A percentile compares a stretch with the other conserved stretches of the same genome.
phyloP scores from a whole-genome alignment of 495 filamentous ascomycete genomes.

The Neurospora sp. region DNA sequence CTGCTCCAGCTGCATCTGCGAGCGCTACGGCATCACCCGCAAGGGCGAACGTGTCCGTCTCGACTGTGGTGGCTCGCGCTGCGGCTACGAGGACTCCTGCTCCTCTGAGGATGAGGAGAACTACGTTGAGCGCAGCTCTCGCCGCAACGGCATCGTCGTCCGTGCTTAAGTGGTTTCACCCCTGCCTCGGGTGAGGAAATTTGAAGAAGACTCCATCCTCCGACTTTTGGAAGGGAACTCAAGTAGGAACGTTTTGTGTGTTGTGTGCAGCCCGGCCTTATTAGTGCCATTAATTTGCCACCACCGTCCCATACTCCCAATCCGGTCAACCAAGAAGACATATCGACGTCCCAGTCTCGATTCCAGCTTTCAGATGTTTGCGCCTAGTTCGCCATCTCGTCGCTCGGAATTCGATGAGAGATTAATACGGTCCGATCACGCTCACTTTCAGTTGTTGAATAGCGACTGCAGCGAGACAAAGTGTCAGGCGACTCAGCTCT shows the following conservation, averaged over 20 bases:
- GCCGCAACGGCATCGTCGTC: conserved; percentile 72
- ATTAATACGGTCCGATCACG: not conserved
- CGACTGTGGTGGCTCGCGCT: conserved; percentile 81
- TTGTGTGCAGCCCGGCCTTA: not conserved
- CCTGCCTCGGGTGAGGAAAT: conserved; percentile 21
- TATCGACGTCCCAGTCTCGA: not conserved
- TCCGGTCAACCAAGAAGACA: not conserved
- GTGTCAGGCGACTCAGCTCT: not conserved
- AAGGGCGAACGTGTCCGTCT: conserved; percentile 85
- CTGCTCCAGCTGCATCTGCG: conserved; percentile 63
- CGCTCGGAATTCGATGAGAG: not conserved
- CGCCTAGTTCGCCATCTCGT: not conserved
- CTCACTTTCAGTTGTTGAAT: not conserved
- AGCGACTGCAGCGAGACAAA: not conserved
- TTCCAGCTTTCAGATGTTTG: not conserved
- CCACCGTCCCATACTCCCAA: not conserved
- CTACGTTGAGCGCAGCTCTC: conserved; percentile 44
- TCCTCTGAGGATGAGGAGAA: conserved; percentile 52
- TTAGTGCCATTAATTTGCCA: not conserved
- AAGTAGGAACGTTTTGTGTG: not conserved
- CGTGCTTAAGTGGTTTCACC: conserved; percentile 29
- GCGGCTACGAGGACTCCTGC: conserved; percentile 62
- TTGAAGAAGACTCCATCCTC: conserved; percentile 7
- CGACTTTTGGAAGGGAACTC: not conserved
- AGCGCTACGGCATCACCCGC: conserved; percentile 93